These are phyloP conservation scores for Argentina anserina DNA, from an alignment of 306 rosid genomes.

Conservation along the genomic window DNA sequence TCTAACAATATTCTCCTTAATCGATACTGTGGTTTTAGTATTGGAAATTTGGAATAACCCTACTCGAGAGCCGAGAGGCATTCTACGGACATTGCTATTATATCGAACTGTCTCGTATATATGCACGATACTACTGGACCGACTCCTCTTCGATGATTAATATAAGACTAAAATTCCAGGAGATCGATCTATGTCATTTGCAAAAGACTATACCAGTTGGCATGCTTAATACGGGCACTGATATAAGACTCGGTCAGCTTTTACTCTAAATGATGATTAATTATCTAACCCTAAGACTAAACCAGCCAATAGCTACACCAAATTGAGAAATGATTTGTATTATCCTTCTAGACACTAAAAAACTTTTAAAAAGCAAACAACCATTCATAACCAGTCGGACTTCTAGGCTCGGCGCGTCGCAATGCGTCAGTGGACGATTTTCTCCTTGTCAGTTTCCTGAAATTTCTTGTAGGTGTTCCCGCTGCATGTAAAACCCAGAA, in stretches of 20 bases:
- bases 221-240: neutral
- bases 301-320: neutral
- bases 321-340: neutral
- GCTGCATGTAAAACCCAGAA: constrained; percentile 36
- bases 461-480: constrained; percentile 46
- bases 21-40: neutral
- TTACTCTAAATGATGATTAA: neutral
- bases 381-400: constrained; percentile 57
- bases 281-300: neutral
- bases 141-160: neutral
- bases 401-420: constrained; percentile 35
- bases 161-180: too few species aligned
- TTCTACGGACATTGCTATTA: neutral
- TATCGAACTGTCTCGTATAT: neutral
- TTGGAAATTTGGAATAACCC: neutral
- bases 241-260: neutral
- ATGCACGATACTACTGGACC: neutral
- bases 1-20: neutral
- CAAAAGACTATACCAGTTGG: neutral
- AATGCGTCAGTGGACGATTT: constrained; percentile 29
- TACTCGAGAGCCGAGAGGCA: neutral
- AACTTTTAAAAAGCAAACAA: constrained; percentile 33
- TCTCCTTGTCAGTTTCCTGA: constrained; percentile 57
- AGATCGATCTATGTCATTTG: neutral
- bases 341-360: neutral